Percentiles rank a stretch among this genome's conserved stretches.
These are phyloP conservation scores for Farysia itapuensis DNA, from an alignment of 1,284 basidiomycete species.

Conservation along the genomic window DNA sequence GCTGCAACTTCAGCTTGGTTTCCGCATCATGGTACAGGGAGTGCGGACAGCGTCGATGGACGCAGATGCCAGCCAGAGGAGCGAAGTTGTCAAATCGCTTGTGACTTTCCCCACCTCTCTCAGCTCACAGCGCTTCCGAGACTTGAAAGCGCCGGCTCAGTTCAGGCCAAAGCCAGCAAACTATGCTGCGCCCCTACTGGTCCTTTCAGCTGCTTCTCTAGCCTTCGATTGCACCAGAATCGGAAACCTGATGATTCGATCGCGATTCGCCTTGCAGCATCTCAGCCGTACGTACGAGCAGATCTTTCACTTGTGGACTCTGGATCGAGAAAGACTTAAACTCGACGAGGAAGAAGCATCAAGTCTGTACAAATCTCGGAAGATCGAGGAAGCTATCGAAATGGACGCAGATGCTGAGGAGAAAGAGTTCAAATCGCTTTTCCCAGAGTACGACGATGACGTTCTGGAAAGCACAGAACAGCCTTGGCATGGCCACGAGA, in stretches of 20 bases:
- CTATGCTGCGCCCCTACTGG: constrained; percentile 29
- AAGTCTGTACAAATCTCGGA: constrained; percentile 77
- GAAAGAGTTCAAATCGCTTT: constrained; percentile 76
- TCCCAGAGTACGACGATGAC: constrained; percentile 78
- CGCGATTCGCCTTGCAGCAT: constrained; percentile 13
- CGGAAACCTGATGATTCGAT: constrained; percentile 11
- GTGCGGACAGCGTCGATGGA: constrained; percentile 17
- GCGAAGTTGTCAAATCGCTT: constrained; percentile 41
- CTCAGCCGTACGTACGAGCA: constrained; percentile 67
- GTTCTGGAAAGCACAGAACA: constrained; percentile 55
- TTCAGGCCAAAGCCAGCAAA: constrained; percentile 46
- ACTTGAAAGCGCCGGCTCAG: constrained; percentile 37
- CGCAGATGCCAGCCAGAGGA: constrained; percentile 19
- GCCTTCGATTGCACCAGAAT: constrained; percentile 21
- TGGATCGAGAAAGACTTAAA: constrained; percentile 73
- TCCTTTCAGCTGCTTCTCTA: constrained; percentile 21
- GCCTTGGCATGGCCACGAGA: no score
- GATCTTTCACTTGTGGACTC: constrained; percentile 76
- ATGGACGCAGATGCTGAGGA: constrained; percentile 73
- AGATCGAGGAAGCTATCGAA: constrained; percentile 67
- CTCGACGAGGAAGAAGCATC: constrained; percentile 70
- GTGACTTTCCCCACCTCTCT: constrained; percentile 51
- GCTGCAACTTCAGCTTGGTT: constrained; percentile 73
- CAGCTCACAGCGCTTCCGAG: constrained; percentile 36
- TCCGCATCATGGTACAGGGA: constrained; percentile 65